Evolutionary conservation across 2,329 filamentous ascomycete species (phyloP), one percentile per base, ranked within the genome.

Genomic region (Aspergillus transmontanensis): DNA sequence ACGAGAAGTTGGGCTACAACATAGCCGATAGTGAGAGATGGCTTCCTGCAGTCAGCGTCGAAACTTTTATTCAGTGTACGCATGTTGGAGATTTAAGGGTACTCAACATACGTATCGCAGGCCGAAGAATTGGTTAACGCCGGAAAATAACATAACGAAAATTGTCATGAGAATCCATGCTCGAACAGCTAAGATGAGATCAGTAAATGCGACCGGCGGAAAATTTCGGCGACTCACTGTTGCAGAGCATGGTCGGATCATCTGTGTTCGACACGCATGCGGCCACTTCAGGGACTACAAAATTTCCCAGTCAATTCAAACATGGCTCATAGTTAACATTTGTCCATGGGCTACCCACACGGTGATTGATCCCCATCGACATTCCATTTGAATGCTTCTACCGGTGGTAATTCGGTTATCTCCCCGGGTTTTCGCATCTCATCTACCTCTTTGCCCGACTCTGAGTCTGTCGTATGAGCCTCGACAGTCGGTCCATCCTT

Each of bases 361-460:
- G 76, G 76, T 21, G 76, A 78, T 64, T 78, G 72, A 41, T 78
- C 76, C 16, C 76, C 76, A 28, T 77, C 73, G 14, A 78, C 76
- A 61, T 72, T 75, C 75, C 75, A 78, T 48, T 72, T 73, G 59
- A 78, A 77, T 7, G 76, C 76, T 60, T 78, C 76, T 1, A 69
- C 70, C 2, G 76, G 74, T 1, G 73, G 75, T 2, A 78, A 63
- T 63, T 78, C 76, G 4, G 66, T 69, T 21, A 69, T 65, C 34
- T 78, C 75, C 19, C 19, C 30, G 16, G 21, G n/a, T 3, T 54
- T 28, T n/a, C 10, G 21, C 7, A 36, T 12, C 28, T 54, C 51
- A 21, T 54, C 30, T 23, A n/a, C 21, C 19, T 9, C 30, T 34
- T 19, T 36, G 30, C 21, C 28, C 10, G 51, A 54, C 21, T 36